Percentiles rank a stretch among this genome's conserved stretches.
phyloP scores from a whole-genome alignment of 208 protist genomes.

The Trypanosoma congolense region DNA sequence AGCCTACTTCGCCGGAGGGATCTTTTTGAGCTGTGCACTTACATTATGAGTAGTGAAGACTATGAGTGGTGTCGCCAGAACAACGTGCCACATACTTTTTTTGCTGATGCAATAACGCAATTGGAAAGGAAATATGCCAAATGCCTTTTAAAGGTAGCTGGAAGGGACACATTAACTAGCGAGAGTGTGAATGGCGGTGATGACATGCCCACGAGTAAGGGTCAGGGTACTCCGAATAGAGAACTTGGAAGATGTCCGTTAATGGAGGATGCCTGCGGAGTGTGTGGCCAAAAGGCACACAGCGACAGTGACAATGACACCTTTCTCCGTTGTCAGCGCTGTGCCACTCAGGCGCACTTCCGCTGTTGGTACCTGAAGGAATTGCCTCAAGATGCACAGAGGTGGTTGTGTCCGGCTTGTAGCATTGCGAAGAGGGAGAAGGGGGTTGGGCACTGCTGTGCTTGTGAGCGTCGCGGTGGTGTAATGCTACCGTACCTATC shows the following conservation, averaged over 20 bases:
- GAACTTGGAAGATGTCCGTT: too few species aligned
- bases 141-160: conserved; percentile 26
- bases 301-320: conserved; percentile 2
- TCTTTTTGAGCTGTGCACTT: conserved; percentile 40
- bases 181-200: too few species aligned
- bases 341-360: conserved; percentile 44
- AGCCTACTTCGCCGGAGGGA: conserved; percentile 34
- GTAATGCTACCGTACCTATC: conserved; percentile 49
- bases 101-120: conserved; percentile 49
- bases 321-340: conserved; percentile 42
- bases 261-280: conserved; percentile 1
- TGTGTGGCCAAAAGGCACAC: conserved; percentile 12
- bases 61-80: conserved; percentile 55
- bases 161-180: conserved; percentile 1
- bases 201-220: too few species aligned
- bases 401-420: conserved; percentile 64
- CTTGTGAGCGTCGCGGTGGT: conserved; percentile 51
- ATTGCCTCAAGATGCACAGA: conserved; percentile 25
- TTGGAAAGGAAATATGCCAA: conserved; percentile 66
- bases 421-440: conserved; percentile 23
- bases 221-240: too few species aligned
- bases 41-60: conserved; percentile 66
- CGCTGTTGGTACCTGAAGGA: conserved; percentile 56
- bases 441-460: conserved; percentile 28
- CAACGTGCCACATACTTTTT: conserved; percentile 20